A percentile compares a stretch with the other conserved stretches of the same genome.
These are phyloP conservation scores for Geotrichum phurueaensis DNA, from an alignment of 1,139 yeast species.

Conservation along the genomic window DNA sequence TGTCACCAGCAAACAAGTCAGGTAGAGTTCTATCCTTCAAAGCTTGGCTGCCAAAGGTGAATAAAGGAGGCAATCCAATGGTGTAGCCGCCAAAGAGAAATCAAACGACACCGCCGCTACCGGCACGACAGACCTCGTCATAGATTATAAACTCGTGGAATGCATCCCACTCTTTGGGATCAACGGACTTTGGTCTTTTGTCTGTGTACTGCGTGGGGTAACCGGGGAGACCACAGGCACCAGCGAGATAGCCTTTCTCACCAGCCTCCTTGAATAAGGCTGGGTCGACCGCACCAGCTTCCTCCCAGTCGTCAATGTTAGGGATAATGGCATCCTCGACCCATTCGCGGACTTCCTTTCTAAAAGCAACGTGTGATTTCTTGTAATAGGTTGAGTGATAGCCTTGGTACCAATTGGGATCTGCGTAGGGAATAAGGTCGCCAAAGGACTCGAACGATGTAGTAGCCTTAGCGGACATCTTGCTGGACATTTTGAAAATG, in stretches of 20 bases:
- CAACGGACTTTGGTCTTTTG: conserved; percentile 32
- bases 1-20: conserved; percentile 35
- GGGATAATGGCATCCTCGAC: conserved; percentile 39
- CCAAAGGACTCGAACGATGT: conserved; percentile 33
- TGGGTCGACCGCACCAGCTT: conserved; percentile 34
- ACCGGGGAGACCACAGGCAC: conserved; percentile 32
- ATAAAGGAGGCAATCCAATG: conserved; percentile 41
- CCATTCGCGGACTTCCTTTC: conserved; percentile 38
- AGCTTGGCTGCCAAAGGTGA: conserved; percentile 34
- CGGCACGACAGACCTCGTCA: conserved; percentile 39
- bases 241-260: conserved; percentile 33
- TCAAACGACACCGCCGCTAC: conserved; percentile 42
- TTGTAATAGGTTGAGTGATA: conserved; percentile 39
- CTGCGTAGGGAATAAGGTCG: conserved; percentile 41
- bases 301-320: conserved; percentile 42
- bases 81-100: conserved; percentile 38
- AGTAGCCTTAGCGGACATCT: not conserved
- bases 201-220: conserved; percentile 36
- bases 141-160: conserved; percentile 37
- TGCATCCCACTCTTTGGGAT: conserved; percentile 36
- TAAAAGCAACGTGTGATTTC: conserved; percentile 37
- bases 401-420: conserved; percentile 43
- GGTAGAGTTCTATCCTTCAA: conserved; percentile 37
- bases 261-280: conserved; percentile 33
- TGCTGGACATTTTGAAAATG: not conserved